phyloP scores from a whole-genome alignment of 345 rosid genomes.

The Euphorbia lathyris region DNA sequence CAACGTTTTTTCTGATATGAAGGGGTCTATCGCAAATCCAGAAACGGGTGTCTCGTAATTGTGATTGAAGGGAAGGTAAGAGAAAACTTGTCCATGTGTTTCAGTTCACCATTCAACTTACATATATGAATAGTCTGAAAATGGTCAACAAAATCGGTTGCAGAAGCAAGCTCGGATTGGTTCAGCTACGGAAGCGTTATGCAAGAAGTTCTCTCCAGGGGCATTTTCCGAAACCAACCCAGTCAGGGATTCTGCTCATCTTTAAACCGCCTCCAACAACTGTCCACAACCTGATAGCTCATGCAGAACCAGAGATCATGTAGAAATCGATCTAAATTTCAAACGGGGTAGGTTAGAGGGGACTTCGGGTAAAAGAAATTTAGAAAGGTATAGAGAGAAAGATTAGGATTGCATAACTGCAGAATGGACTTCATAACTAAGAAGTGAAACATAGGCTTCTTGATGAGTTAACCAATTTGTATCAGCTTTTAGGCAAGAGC shows the following conservation, averaged over 20 bases:
- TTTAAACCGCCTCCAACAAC: neutral
- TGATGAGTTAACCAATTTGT: constrained; percentile 10
- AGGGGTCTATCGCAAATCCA: constrained; percentile 81
- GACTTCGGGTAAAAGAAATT: neutral
- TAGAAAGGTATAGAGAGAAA: neutral
- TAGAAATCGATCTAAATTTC: neutral
- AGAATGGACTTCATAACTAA: neutral
- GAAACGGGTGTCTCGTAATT: constrained; percentile 60
- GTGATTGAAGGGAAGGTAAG: constrained; percentile 78
- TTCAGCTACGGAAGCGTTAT: constrained; percentile 47
- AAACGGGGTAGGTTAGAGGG: neutral
- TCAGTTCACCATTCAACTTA: neutral
- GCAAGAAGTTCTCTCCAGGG: constrained; percentile 48
- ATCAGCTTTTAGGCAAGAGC: constrained; percentile 8
- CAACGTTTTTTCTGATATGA: constrained; percentile 20
- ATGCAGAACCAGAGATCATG: neutral
- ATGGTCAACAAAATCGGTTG: constrained; percentile 4
- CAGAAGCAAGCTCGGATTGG: constrained; percentile 61
- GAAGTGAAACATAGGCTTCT: neutral
- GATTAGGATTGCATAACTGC: neutral
- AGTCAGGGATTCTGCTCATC: constrained; percentile 7
- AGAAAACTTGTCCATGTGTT: neutral
- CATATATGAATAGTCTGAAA: neutral
- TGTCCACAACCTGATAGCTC: constrained; percentile 14
- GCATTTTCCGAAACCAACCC: constrained; percentile 42